These are phyloP conservation scores for Moricandia moricandioides DNA, from an alignment of 345 rosid genomes.

Conservation along the genomic window DNA sequence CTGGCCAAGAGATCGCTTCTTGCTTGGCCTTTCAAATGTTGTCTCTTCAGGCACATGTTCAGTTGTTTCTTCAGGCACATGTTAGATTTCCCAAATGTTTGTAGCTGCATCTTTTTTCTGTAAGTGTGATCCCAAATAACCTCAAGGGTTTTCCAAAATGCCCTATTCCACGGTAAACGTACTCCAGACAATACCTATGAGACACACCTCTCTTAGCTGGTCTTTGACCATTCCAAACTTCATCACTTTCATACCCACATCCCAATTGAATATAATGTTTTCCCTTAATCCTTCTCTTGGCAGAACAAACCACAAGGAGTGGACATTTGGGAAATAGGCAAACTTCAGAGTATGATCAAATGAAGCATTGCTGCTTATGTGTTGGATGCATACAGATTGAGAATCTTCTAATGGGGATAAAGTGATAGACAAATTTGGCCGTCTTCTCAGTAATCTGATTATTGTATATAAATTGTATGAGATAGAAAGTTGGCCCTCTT, in stretches of 20 bases:
- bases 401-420: too few species aligned
- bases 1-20: background rate
- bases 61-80: background rate
- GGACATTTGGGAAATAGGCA: background rate
- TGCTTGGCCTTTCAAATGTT: background rate
- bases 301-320: background rate
- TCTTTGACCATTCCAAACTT: background rate
- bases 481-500: too few species aligned
- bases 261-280: background rate
- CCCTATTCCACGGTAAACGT: background rate
- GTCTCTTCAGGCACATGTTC: background rate
- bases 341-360: background rate
- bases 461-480: too few species aligned
- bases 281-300: background rate
- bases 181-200: background rate
- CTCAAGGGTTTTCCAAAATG: background rate
- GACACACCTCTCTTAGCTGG: background rate
- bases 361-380: background rate
- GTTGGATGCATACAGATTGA: too few species aligned
- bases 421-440: too few species aligned
- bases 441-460: too few species aligned
- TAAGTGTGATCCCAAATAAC: background rate
- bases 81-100: background rate
- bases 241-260: background rate
- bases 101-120: background rate